Evolutionary conservation across 495 filamentous ascomycete species (phyloP).

Genomic region (Aeminium ludgeri): DNA sequence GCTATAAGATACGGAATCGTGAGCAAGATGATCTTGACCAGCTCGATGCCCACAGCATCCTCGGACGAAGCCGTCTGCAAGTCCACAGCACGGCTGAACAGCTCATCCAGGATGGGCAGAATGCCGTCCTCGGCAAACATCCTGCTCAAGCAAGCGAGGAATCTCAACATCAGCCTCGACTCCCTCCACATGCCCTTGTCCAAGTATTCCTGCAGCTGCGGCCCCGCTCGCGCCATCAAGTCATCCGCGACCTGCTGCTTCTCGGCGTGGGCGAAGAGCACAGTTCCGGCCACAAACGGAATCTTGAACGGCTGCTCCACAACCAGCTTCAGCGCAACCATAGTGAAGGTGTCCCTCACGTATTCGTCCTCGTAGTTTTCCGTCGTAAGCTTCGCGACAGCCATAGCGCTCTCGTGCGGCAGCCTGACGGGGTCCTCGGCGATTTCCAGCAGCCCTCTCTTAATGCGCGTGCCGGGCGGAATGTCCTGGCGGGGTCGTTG

Average conservation of each 20-base stretch:
- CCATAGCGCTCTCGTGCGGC: slow-evolving; percentile 63
- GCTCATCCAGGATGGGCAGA: slow-evolving; percentile 67
- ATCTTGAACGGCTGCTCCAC: slow-evolving; percentile 93
- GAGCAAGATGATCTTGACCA: slow-evolving; percentile 88
- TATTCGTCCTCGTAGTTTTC: slow-evolving; percentile 72
- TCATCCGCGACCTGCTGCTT: slow-evolving; percentile 56
- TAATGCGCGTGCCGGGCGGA: slow-evolving; percentile 28
- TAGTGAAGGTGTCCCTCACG: slow-evolving; percentile 48
- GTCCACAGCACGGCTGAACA: slow-evolving; percentile 71
- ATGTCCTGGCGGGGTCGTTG: slow-evolving; percentile 67
- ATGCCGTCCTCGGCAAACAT: slow-evolving; percentile 69
- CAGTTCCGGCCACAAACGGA: slow-evolving; percentile 71
- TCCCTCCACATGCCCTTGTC: slow-evolving; percentile 66
- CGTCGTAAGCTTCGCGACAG: slow-evolving; percentile 57
- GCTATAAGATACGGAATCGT: slow-evolving; percentile 84
- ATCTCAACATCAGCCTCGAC: slow-evolving; percentile 76
- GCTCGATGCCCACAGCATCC: slow-evolving; percentile 74
- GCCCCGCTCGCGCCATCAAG: slow-evolving; percentile 42
- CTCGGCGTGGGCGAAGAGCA: slow-evolving; percentile 56
- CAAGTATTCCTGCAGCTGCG: slow-evolving; percentile 42
- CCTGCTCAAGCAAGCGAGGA: slow-evolving; percentile 65
- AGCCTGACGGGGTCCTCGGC: slow-evolving; percentile 11
- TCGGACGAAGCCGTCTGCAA: slow-evolving; percentile 80
- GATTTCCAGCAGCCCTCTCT: slow-evolving; percentile 12
- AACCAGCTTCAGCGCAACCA: slow-evolving; percentile 54